A percentile compares a stretch with the other conserved stretches of the same genome.
These are phyloP conservation scores for Monocercomonoides exilis DNA, from an alignment of 78 protist genomes.

Conservation along the genomic window DNA sequence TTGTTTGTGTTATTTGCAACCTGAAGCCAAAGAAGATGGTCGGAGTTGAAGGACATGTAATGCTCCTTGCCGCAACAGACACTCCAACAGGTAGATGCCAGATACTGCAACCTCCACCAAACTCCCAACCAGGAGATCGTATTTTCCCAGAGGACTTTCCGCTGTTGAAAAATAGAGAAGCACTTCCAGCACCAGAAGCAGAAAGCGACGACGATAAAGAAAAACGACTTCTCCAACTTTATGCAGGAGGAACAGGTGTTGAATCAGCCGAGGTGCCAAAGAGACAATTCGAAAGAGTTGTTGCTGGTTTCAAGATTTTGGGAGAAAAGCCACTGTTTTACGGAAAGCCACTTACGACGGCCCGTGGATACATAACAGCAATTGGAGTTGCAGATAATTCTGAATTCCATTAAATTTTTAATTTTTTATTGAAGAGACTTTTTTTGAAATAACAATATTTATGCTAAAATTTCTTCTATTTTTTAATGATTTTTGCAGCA, in stretches of 20 bases:
- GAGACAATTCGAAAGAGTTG: too few species aligned
- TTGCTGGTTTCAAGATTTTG: too few species aligned
- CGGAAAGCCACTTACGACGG: background rate
- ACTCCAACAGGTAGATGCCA: background rate
- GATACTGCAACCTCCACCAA: background rate
- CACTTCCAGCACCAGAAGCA: too few species aligned
- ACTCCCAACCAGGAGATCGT: background rate
- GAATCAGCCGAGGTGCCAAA: too few species aligned
- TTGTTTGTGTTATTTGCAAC: background rate
- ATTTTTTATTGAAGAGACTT: too few species aligned
- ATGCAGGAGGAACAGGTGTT: too few species aligned
- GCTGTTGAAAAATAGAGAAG: too few species aligned
- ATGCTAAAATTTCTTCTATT: too few species aligned
- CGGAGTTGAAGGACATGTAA: background rate
- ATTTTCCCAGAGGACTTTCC: background rate
- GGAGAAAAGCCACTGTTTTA: background rate
- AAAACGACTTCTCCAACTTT: too few species aligned
- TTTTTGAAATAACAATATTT: too few species aligned
- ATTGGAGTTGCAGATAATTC: background rate
- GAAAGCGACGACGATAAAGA: too few species aligned
- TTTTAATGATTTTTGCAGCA: too few species aligned
- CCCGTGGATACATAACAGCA: background rate
- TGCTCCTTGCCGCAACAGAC: background rate
- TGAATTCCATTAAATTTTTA: background rate
- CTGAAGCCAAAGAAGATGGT: background rate